Conservation (phyloP, 2,329 filamentous ascomycete genomes). For the Diplodia seriata region DNA sequence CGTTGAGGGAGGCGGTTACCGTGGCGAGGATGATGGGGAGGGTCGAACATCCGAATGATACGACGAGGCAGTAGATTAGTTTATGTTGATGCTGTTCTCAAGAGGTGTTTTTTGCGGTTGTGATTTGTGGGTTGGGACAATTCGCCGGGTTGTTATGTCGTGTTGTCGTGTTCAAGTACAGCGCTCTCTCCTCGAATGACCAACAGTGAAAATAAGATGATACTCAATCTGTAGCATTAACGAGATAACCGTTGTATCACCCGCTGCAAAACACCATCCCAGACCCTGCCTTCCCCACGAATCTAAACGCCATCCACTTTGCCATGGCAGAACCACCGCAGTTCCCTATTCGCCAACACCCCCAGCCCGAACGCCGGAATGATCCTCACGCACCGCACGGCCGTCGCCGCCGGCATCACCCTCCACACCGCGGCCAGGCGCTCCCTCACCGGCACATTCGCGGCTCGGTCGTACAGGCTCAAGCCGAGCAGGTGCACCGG, state of each 20-base stretch:
- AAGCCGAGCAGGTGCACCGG: slow-evolving; percentile 41
- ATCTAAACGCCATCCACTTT: neutral
- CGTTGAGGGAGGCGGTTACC: slow-evolving; percentile 58
- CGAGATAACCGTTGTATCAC: neutral
- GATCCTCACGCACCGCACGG: slow-evolving; percentile 41
- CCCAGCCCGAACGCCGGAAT: slow-evolving; percentile 43
- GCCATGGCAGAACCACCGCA: slow-evolving; percentile 38
- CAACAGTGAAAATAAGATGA: no score
- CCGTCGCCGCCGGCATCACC: slow-evolving; percentile 37
- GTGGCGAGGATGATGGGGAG: slow-evolving; percentile 54
- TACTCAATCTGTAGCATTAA: neutral
- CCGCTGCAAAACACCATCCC: no score
- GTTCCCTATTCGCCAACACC: slow-evolving; percentile 39
- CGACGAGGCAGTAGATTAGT: slow-evolving; percentile 38
- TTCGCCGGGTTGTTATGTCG: neutral
- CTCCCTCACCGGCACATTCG: slow-evolving; percentile 17
- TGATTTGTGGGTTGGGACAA: neutral
- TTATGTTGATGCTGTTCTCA: no score
- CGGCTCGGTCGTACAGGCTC: slow-evolving; percentile 38
- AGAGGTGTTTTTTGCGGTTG: neutral
- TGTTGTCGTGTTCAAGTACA: neutral
- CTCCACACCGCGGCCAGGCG: slow-evolving; percentile 35
- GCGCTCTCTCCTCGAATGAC: no score
- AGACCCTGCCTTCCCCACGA: neutral
- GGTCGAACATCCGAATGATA: slow-evolving; percentile 53